These are phyloP conservation scores for Nakazawaea holstii DNA, from an alignment of 805 yeast species.

Conservation along the genomic window DNA sequence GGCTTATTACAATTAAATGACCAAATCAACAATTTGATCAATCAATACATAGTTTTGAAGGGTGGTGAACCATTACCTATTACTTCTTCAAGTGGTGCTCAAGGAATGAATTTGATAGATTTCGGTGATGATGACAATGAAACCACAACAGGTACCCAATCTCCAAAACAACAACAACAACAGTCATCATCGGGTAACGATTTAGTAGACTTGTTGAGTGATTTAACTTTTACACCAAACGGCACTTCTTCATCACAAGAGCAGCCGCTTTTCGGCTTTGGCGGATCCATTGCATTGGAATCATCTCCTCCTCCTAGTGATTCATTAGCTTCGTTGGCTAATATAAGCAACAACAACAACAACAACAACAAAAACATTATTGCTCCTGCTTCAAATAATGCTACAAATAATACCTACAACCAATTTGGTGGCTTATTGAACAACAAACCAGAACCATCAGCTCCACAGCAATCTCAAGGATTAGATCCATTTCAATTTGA, in stretches of 20 bases:
- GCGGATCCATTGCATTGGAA: constrained; percentile 26
- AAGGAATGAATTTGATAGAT: constrained; percentile 53
- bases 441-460: not conserved
- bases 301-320: constrained; percentile 23
- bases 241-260: constrained; percentile 47
- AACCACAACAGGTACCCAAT: constrained; percentile 10
- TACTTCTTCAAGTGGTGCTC: constrained; percentile 29
- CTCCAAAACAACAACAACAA: constrained; percentile 17
- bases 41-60: constrained; percentile 61
- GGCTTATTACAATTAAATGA: constrained; percentile 70
- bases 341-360: not conserved
- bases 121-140: constrained; percentile 51
- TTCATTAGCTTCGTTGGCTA: not conserved
- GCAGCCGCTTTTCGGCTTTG: constrained; percentile 22
- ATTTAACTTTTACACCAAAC: constrained; percentile 27
- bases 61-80: constrained; percentile 39
- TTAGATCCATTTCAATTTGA: constrained; percentile 31
- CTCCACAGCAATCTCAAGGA: constrained; percentile 17
- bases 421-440: constrained; percentile 1
- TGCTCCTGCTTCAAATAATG: no score
- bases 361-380: not conserved
- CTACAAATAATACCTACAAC: no score
- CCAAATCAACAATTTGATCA: constrained; percentile 60
- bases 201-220: constrained; percentile 69
- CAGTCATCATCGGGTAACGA: constrained; percentile 29